Base-by-base conservation (phyloP, 345 rosid species). In the Aethionema arabicum region DNA sequence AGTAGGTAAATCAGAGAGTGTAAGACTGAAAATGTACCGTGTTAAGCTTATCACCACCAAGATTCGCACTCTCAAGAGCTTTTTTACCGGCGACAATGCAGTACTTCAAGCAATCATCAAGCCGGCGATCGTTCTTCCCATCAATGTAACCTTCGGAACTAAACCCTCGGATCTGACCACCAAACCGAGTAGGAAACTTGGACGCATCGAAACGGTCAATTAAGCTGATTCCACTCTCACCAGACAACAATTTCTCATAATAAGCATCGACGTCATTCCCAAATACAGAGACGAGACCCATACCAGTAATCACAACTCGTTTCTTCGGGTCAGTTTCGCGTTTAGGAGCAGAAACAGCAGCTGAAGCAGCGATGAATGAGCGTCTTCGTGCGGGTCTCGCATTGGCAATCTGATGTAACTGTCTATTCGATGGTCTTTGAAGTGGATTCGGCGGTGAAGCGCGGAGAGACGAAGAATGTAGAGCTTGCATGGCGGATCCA, bases 81-180 rank as follows among this genome's bases (percentile, higher is more conserved):
- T 88, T 90, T 80, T 88, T 95, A 2, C 91, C 97, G 0, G 97
- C 99, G 32, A 95, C 99, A 82, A 95, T 82, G 87, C 97, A 82
- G 74, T 95, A 95, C 78, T 96, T 80, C 85, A 90, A 81, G 74
- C 92, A 88, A 81, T 95, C 95, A 60, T 95, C 99, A 46, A 90
- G 92, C 47, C 99, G 59, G 72, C 99, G 72, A 69, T 95, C 97
- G 55, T 90, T 95, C 82, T 95, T 95, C 30, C 96, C 96, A 64
- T 90, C 97, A 63, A 95, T 88, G 73, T 84, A 86, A 3, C 96
- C 99, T 64, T 82, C 67, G 0, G 95, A 74, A 58, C 32, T 66
- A 78, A 95, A 90, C 59, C 99, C 97, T 33, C 89, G 86, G 81
- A 95, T 88, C 96, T 95, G 99, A 14, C 97, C 99, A 4, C 81